Evolutionary conservation across 805 yeast species (phyloP).

Genomic region (Jamesozyma spencerorum): DNA sequence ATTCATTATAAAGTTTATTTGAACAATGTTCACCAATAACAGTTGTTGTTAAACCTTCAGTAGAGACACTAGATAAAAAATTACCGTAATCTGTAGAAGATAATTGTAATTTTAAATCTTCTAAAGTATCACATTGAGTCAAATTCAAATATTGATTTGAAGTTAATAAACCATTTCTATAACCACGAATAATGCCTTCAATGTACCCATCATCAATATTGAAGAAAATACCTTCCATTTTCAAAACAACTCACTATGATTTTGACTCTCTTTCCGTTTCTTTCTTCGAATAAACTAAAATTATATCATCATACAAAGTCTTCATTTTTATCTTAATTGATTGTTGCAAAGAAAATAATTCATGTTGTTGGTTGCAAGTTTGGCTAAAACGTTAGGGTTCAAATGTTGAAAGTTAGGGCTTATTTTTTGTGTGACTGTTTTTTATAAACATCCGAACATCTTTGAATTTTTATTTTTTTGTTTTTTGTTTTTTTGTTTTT

Average conservation of each 20-base stretch:
- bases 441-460: too few relatives aligned
- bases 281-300: not conserved
- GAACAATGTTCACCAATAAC: slow-evolving; percentile 75
- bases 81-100: slow-evolving; percentile 95
- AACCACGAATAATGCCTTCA: slow-evolving; percentile 93
- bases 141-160: slow-evolving; percentile 78
- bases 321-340: not conserved
- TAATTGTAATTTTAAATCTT: slow-evolving; percentile 86
- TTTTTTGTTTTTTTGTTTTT: too few relatives aligned
- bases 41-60: slow-evolving; percentile 70
- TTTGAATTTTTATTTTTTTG: too few relatives aligned
- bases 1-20: slow-evolving; percentile 68
- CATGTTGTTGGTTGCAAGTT: not conserved
- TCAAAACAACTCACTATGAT: not conserved
- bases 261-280: not conserved
- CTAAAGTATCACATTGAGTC: slow-evolving; percentile 92
- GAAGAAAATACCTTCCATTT: slow-evolving; percentile 89
- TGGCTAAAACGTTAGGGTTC: too few relatives aligned
- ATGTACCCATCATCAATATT: slow-evolving; percentile 84
- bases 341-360: not conserved
- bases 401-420: too few relatives aligned
- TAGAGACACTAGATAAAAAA: slow-evolving; percentile 71
- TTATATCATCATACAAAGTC: not conserved
- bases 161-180: slow-evolving; percentile 72
- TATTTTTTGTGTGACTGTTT: too few relatives aligned